A percentile compares a stretch with the other conserved stretches of the same genome.
phyloP scores from a whole-genome alignment of 352 stramenopile species.

The Thraustochytrium striatum region DNA sequence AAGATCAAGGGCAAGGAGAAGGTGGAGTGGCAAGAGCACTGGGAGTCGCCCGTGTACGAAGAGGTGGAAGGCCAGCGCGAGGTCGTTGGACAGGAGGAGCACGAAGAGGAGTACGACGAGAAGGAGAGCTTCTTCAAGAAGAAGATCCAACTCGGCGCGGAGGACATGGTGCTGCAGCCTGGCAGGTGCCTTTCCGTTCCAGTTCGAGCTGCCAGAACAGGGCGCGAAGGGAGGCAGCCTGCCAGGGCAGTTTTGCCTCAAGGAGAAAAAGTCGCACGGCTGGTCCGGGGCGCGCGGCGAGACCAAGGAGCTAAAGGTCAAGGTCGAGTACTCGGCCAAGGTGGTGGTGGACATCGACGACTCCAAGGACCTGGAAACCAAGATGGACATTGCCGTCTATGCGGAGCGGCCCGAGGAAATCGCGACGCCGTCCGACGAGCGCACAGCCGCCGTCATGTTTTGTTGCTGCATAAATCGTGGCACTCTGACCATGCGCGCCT shows the following conservation, averaged over 20 bases:
- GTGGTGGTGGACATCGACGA: conserved; percentile 32
- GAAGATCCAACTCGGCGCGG: conserved; percentile 35
- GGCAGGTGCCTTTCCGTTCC: conserved; percentile 43
- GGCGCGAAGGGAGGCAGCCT: conserved; percentile 24
- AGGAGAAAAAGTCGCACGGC: background rate
- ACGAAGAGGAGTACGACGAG: conserved; percentile 34
- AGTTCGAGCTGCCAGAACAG: conserved; percentile 13
- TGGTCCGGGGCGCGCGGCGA: background rate
- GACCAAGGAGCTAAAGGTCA: conserved; percentile 11
- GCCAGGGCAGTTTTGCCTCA: background rate
- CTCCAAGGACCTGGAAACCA: conserved; percentile 35
- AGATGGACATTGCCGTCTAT: conserved; percentile 31
- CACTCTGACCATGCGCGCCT: conserved; percentile 7
- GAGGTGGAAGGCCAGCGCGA: conserved; percentile 6
- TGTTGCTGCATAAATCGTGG: conserved; percentile 42
- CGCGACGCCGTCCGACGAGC: background rate
- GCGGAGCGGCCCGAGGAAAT: background rate
- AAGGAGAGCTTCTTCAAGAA: conserved; percentile 45
- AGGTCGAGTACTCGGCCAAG: conserved; percentile 40
- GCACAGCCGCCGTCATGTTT: conserved; percentile 22
- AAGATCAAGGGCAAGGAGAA: conserved; percentile 46
- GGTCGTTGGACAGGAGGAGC: background rate
- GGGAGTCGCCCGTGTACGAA: conserved; percentile 18
- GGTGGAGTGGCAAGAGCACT: conserved; percentile 34
- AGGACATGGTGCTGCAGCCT: background rate